Percentiles rank a stretch among this genome's conserved stretches.
These are phyloP conservation scores for Colletotrichum abscissum DNA, from an alignment of 2,329 filamentous ascomycete genomes.

Conservation along the genomic window DNA sequence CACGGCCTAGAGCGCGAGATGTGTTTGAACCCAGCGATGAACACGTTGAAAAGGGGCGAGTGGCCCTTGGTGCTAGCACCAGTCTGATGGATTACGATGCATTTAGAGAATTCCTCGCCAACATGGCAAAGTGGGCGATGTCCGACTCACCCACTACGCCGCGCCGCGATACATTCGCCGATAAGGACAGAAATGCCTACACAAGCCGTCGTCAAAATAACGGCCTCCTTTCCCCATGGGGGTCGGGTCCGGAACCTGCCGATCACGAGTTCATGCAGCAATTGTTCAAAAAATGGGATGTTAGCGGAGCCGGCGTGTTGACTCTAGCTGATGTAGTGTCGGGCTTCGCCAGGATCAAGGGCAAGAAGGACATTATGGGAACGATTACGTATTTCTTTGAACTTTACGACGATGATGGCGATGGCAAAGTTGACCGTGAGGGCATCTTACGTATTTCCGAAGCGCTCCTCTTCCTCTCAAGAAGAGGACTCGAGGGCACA, in stretches of 20 bases:
- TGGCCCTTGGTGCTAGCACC: constrained; percentile 88
- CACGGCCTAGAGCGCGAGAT: constrained; percentile 59
- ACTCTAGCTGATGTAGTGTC: constrained; percentile 93
- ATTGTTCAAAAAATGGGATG: constrained; percentile 90
- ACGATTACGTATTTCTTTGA: constrained; percentile 99
- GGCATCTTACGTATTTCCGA: constrained; percentile 96
- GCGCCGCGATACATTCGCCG: constrained; percentile 57
- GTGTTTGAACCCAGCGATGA: constrained; percentile 49
- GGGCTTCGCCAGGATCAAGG: constrained; percentile 91
- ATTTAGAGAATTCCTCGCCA: constrained; percentile 92
- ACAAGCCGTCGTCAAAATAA: constrained; percentile 31
- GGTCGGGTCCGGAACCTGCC: constrained; percentile 74
- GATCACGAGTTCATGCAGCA: constrained; percentile 95
- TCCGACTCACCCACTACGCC: constrained; percentile 81
- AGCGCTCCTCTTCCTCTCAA: constrained; percentile 89
- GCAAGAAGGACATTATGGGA: constrained; percentile 95
- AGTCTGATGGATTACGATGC: constrained; percentile 98
- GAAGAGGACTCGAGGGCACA: constrained; percentile 84
- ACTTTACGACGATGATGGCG: constrained; percentile 91
- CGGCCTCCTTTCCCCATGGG: constrained; percentile 61
- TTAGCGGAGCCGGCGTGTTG: constrained; percentile 79
- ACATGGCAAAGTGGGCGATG: constrained; percentile 91
- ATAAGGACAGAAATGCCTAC: constrained; percentile 63
- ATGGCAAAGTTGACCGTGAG: constrained; percentile 93
- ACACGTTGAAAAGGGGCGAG: constrained; percentile 82